Evolutionary conservation across 2,329 filamentous ascomycete species (phyloP), one percentile per base, ranked within the genome.

Genomic region (Hypoxylon sp.): DNA sequence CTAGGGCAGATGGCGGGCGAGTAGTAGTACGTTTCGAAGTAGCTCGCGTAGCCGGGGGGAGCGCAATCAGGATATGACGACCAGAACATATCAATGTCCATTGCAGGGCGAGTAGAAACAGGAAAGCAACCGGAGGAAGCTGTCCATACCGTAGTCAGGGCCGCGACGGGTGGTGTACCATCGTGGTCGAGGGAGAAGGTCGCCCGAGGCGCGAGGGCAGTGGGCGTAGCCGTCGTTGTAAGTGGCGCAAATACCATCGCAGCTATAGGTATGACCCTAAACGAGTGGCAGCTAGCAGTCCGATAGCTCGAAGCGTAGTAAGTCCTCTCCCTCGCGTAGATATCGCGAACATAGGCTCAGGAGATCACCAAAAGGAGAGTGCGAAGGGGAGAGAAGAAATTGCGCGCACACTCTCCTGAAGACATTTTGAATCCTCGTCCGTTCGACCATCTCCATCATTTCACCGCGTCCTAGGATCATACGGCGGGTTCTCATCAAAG

Each of bases 1-100:
- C 64, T 70, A 5, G 73, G 73, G 40, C 73, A 75, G 22, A 75
- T 71, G 22, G 73, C 73, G 1, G 74, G 74, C 5, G 74, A 75
- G 50, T 75, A 76, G 42, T 73, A 76, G 14, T 69, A 72, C 17
- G 66, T 71, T 3, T 61, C 56, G 17, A 54, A 64, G 53, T 69
- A 71, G 37, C 49, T 67, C 6, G 62, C 44, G 25, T 66, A 71
- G 27, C 66, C 63, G 11, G 69, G 66, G 17, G 66, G 66, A 14
- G 42, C 66, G 27, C 69, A 71, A 25, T 58, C 48, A 1, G 66
- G 50, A 54, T 56, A 37, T 10, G 25, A 44, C 5, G 51, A 51
- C 69, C 63, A 71, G 25, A 71, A 71, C 31, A 57, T 33, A 33
- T 69, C 60, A n/a, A 71, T 66, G 11, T 66, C 66, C 13, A 13